These are phyloP conservation scores for Pseudocercospora fuligena DNA, from an alignment of 2,329 filamentous ascomycete genomes.

Conservation along the genomic window DNA sequence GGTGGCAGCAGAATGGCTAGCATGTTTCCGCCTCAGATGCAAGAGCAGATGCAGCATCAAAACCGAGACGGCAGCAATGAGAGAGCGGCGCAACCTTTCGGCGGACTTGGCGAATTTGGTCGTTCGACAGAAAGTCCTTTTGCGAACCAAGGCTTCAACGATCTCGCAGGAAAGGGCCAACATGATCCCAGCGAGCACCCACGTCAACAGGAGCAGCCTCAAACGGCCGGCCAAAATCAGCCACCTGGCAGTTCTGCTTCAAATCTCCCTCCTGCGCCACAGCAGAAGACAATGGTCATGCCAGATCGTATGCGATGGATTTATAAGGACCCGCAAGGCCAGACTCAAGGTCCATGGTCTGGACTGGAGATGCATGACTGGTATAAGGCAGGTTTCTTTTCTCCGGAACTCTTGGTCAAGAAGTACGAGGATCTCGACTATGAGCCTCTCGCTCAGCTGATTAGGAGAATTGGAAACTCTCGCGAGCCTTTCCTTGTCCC, in stretches of 20 bases:
- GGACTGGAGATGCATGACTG: constrained; percentile 99
- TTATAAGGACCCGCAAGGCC: constrained; percentile 91
- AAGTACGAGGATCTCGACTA: constrained; percentile 93
- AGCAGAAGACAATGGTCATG: constrained; percentile 95
- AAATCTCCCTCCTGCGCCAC: constrained; percentile 69
- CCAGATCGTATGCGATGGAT: constrained; percentile 99
- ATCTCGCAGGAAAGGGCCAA: constrained; percentile 24
- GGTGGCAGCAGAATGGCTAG: constrained; percentile 57
- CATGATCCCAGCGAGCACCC: constrained; percentile 27
- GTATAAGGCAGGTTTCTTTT: constrained; percentile 99
- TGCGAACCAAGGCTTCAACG: constrained; percentile 31
- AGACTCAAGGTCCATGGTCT: constrained; percentile 91
- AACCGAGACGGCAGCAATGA: constrained; percentile 56
- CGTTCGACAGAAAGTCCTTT: constrained; percentile 64
- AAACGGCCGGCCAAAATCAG: constrained; percentile 30
- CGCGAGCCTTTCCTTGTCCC: constrained; percentile 96
- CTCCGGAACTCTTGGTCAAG: constrained; percentile 89
- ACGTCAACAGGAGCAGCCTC: constrained; percentile 28
- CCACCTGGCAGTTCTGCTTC: constrained; percentile 58
- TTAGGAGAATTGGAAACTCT: constrained; percentile 94
- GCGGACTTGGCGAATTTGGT: constrained; percentile 31
- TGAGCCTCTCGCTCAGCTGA: constrained; percentile 91
- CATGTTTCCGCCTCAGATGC: constrained; percentile 89
- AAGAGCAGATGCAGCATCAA: constrained; percentile 76
- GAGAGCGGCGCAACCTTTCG: constrained; percentile 38